phyloP scores from a whole-genome alignment of 768 basidiomycete species.

The Phlebiopsis gigantea region DNA sequence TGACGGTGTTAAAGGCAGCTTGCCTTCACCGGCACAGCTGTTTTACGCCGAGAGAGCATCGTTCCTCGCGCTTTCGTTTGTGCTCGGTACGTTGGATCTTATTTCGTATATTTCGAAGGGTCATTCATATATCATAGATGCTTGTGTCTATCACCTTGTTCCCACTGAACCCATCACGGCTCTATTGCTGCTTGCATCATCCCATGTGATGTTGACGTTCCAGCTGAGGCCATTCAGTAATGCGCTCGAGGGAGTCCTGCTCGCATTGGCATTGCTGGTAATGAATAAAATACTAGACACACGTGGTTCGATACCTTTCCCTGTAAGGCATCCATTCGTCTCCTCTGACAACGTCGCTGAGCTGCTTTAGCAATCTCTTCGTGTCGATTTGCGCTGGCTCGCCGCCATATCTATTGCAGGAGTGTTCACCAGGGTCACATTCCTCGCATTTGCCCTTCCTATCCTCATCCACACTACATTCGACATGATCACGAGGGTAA shows the following conservation, averaged over 20 bases:
- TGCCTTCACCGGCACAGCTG: conserved; percentile 13
- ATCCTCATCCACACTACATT: conserved; percentile 24
- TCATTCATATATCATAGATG: background rate
- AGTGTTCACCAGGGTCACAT: conserved; percentile 32
- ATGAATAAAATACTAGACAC: background rate
- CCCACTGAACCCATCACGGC: conserved; percentile 23
- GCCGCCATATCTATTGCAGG: conserved; percentile 25
- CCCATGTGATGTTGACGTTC: conserved; percentile 31
- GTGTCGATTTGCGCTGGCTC: conserved; percentile 2
- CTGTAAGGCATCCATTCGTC: background rate
- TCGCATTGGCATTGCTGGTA: conserved; percentile 18
- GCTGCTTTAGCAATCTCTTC: background rate
- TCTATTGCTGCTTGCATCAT: conserved; percentile 30
- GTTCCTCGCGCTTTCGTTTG: conserved; percentile 27
- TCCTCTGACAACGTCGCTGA: background rate
- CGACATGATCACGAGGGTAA: conserved; percentile 4
- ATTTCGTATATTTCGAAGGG: background rate
- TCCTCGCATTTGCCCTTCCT: conserved; percentile 29
- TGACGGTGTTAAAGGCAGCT: too few species aligned
- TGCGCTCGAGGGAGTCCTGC: conserved; percentile 28
- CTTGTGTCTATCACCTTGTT: conserved; percentile 2
- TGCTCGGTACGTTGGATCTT: conserved; percentile 27
- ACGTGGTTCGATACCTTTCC: background rate
- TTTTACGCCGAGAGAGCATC: conserved; percentile 27
- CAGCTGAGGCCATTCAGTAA: conserved; percentile 38